phyloP scores from a whole-genome alignment of 495 filamentous ascomycete species.

The Penicillium cataractarum region DNA sequence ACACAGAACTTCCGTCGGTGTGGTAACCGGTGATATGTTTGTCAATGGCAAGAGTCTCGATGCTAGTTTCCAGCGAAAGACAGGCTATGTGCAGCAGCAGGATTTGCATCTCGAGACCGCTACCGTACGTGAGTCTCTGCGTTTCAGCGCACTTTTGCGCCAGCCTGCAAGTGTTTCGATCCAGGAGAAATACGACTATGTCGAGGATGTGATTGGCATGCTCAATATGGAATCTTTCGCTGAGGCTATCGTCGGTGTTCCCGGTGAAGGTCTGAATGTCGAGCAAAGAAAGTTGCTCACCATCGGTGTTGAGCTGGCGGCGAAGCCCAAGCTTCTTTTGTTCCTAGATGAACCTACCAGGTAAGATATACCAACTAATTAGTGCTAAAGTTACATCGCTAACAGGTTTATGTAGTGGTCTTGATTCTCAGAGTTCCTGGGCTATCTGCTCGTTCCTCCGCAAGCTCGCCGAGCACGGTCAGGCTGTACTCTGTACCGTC shows the following conservation, averaged over 20 bases:
- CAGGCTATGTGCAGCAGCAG: conserved; percentile 92
- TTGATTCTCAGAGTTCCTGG: conserved; percentile 70
- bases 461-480: conserved; percentile 82
- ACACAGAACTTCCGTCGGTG: conserved; percentile 52
- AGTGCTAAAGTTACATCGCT: background rate
- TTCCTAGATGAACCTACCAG: conserved; percentile 83
- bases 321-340: conserved; percentile 85
- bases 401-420: conserved; percentile 55
- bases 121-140: conserved; percentile 81
- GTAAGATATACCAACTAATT: conserved; percentile 19
- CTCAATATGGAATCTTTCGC: conserved; percentile 50
- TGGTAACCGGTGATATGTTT: conserved; percentile 55
- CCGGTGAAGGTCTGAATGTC: conserved; percentile 73
- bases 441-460: conserved; percentile 79
- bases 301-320: conserved; percentile 88
- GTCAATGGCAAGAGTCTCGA: conserved; percentile 59
- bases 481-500: conserved; percentile 90
- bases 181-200: conserved; percentile 52
- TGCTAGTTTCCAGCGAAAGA: conserved; percentile 84
- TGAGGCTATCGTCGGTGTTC: conserved; percentile 47
- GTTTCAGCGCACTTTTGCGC: conserved; percentile 82
- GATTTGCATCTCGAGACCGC: conserved; percentile 86
- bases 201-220: conserved; percentile 53
- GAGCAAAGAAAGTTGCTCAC: conserved; percentile 89
- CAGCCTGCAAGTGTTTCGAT: conserved; percentile 59